Percentiles rank a stretch among this genome's conserved stretches.
Conservation (phyloP, 2,329 filamentous ascomycete genomes). For the Beauveria scarabaeidicola region DNA sequence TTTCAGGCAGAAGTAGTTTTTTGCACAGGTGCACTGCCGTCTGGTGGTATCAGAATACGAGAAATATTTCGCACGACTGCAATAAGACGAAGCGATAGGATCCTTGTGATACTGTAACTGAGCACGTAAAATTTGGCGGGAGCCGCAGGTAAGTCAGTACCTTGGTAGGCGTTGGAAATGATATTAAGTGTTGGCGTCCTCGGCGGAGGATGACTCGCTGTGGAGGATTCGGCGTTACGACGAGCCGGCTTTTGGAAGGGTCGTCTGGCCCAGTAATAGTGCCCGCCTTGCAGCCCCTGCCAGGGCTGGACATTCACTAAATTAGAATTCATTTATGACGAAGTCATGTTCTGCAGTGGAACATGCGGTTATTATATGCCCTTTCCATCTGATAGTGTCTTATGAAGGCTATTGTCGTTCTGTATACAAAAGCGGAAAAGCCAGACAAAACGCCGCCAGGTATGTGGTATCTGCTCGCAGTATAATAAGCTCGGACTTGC, state of each 20-base stretch:
- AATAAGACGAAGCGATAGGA: background rate
- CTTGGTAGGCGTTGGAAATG: background rate
- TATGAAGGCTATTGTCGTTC: too few relatives aligned
- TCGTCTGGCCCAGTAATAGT: background rate
- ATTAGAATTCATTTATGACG: too few relatives aligned
- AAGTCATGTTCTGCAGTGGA: too few relatives aligned
- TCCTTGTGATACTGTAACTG: background rate
- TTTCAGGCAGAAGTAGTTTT: background rate
- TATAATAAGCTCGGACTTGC: too few relatives aligned
- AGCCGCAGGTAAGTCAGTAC: background rate
- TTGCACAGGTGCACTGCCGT: background rate
- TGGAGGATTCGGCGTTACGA: conserved; percentile 5
- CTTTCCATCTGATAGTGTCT: too few relatives aligned
- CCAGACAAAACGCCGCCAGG: background rate
- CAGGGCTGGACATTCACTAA: background rate
- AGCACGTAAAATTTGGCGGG: background rate
- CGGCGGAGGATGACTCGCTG: background rate
- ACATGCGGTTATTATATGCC: too few relatives aligned
- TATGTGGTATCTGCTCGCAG: background rate
- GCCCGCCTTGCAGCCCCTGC: background rate
- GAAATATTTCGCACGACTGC: background rate
- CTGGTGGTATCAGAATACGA: background rate
- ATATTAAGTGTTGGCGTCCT: background rate
- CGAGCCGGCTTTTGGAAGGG: background rate
- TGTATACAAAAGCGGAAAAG: too few relatives aligned